phyloP scores from a whole-genome alignment of 1,284 basidiomycete genomes.

The Cutaneotrichosporon sp. region DNA sequence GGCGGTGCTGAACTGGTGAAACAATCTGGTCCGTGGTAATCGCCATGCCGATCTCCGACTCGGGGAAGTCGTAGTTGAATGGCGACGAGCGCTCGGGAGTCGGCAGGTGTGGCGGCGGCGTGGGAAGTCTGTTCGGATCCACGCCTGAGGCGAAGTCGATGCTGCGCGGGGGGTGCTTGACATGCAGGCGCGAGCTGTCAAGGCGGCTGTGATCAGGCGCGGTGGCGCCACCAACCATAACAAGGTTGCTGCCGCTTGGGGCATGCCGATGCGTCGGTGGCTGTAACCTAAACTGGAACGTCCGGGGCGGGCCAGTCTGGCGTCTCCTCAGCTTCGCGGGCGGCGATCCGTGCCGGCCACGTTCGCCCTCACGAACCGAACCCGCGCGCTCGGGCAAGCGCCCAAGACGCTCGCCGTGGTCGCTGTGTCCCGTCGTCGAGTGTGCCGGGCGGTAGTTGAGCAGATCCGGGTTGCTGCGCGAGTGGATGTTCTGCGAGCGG shows the following conservation, averaged over 20 bases:
- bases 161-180: not conserved
- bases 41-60: slow-evolving; percentile 38
- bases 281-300: slow-evolving; percentile 21
- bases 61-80: slow-evolving; percentile 13
- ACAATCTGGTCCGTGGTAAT: slow-evolving; percentile 29
- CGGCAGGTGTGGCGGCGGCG: slow-evolving; percentile 11
- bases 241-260: slow-evolving; percentile 4
- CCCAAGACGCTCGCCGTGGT: not conserved
- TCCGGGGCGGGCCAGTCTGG: slow-evolving; percentile 18
- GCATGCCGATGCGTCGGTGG: slow-evolving; percentile 3
- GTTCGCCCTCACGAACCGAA: not conserved
- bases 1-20: slow-evolving; percentile 3
- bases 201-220: slow-evolving; percentile 5
- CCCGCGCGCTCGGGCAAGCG: not conserved
- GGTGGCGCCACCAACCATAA: slow-evolving; percentile 9
- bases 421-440: slow-evolving; percentile 4
- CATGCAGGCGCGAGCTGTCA: slow-evolving; percentile 10
- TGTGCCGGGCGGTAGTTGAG: not conserved
- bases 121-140: not conserved
- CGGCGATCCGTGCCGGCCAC: not conserved
- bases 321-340: slow-evolving; percentile 1
- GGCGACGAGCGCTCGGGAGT: slow-evolving; percentile 18
- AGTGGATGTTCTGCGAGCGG: not conserved
- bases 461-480: slow-evolving; percentile 15
- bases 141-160: slow-evolving; percentile 23